These are phyloP conservation scores for Sporopachydermia quercuum DNA, from an alignment of 805 yeast species.

Conservation along the genomic window DNA sequence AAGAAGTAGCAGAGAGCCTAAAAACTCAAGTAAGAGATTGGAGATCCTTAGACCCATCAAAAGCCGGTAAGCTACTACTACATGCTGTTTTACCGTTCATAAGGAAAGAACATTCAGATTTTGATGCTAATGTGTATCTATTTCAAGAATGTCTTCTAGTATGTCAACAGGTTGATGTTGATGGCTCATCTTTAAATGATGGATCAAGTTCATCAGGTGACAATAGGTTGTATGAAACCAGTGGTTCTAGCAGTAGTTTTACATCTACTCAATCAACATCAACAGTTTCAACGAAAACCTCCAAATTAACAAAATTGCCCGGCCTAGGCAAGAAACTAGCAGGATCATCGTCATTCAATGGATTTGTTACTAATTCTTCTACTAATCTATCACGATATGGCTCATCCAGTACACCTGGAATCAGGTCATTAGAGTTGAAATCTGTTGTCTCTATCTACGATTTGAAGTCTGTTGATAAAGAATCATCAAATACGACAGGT, in stretches of 20 bases:
- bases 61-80: slow-evolving; percentile 74
- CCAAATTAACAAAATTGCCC: neutral
- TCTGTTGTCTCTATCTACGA: neutral
- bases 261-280: slow-evolving; percentile 15
- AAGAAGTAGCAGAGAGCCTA: slow-evolving; percentile 51
- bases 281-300: slow-evolving; percentile 13
- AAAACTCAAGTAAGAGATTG: slow-evolving; percentile 72
- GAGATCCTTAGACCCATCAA: slow-evolving; percentile 72
- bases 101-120: slow-evolving; percentile 55
- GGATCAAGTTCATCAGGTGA: neutral
- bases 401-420: neutral
- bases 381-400: too few relatives aligned
- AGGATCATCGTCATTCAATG: neutral
- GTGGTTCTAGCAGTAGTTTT: neutral
- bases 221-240: neutral
- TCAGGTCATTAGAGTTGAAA: neutral
- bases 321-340: neutral
- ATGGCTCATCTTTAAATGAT: neutral
- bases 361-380: too few relatives aligned
- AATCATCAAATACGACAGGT: neutral
- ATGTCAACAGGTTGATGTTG: neutral
- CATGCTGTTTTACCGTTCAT: slow-evolving; percentile 48
- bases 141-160: slow-evolving; percentile 36
- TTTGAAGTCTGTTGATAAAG: neutral
- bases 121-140: slow-evolving; percentile 78